phyloP scores from a whole-genome alignment of 2,329 filamentous ascomycete genomes.

The Xylariaceae sp. region DNA sequence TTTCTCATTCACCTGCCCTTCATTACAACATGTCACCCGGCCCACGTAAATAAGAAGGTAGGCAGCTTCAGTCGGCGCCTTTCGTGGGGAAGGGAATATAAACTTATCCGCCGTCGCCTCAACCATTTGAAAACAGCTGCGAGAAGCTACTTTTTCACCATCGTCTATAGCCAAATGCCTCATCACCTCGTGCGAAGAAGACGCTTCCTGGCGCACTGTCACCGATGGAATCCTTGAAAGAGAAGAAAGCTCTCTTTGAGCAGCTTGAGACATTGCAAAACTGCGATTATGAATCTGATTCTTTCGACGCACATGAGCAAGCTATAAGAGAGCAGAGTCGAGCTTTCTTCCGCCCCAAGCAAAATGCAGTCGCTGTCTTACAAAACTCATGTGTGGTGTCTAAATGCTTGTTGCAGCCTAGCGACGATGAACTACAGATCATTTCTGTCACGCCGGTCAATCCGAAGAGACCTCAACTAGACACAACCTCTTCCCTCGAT shows the following conservation, averaged over 20 bases:
- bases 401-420: conserved; percentile 2
- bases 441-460: conserved; percentile 21
- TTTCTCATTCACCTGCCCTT: too few species aligned
- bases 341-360: conserved; percentile 16
- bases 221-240: conserved; percentile 32
- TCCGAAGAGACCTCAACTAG: not conserved
- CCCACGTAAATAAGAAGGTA: too few species aligned
- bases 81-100: too few species aligned
- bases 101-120: too few species aligned
- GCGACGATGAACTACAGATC: conserved; percentile 20
- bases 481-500: not conserved
- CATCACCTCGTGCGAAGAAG: too few species aligned
- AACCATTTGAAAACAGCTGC: too few species aligned
- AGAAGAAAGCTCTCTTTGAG: conserved; percentile 48
- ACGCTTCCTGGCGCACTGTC: not conserved
- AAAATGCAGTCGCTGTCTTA: conserved; percentile 20
- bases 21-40: too few species aligned
- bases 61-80: too few species aligned
- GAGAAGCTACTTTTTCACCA: too few species aligned
- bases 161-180: too few species aligned
- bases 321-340: conserved; percentile 32
- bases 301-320: conserved; percentile 33
- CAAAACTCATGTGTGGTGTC: not conserved
- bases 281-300: conserved; percentile 31
- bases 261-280: conserved; percentile 34